Evolutionary conservation across 768 basidiomycete genomes (phyloP).

Genomic region (Auricularia sp.): DNA sequence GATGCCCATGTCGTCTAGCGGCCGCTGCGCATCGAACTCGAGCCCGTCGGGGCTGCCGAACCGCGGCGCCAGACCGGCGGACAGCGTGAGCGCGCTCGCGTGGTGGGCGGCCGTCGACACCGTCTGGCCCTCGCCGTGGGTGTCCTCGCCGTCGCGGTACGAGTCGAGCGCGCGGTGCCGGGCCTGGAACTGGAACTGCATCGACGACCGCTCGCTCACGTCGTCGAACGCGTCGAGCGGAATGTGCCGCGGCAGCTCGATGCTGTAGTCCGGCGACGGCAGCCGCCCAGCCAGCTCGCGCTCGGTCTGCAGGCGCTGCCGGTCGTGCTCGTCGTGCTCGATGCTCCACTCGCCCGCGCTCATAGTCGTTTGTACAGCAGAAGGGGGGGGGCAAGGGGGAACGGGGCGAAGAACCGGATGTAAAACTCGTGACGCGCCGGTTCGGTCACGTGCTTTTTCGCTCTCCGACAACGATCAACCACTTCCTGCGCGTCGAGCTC

Average conservation of each 20-base stretch:
- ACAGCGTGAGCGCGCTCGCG: conserved; percentile 78
- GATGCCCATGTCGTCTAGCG: conserved; percentile 58
- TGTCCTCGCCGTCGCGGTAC: not conserved
- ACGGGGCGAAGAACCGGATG: not conserved
- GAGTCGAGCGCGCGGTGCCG: not conserved
- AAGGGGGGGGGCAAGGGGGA: not conserved
- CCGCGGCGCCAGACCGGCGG: conserved; percentile 55
- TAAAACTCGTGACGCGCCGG: no score
- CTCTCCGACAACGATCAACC: no score
- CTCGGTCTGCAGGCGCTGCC: not conserved
- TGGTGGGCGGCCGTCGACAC: conserved; percentile 84
- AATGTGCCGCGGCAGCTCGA: not conserved
- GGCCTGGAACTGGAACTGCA: not conserved
- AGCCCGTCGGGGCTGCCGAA: conserved; percentile 54
- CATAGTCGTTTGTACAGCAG: not conserved
- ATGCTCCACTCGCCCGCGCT: not conserved
- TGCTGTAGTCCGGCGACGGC: not conserved
- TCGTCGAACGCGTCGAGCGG: conserved; percentile 1
- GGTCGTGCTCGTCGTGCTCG: not conserved
- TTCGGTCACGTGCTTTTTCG: no score
- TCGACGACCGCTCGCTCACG: not conserved
- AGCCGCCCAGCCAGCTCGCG: not conserved
- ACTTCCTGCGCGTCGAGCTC: no score
- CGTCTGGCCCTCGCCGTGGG: conserved; percentile 42
- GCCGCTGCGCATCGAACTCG: conserved; percentile 80